Evolutionary conservation across 164 flowering plant species (phyloP).

Genomic region (Nymphaea thermarum): DNA sequence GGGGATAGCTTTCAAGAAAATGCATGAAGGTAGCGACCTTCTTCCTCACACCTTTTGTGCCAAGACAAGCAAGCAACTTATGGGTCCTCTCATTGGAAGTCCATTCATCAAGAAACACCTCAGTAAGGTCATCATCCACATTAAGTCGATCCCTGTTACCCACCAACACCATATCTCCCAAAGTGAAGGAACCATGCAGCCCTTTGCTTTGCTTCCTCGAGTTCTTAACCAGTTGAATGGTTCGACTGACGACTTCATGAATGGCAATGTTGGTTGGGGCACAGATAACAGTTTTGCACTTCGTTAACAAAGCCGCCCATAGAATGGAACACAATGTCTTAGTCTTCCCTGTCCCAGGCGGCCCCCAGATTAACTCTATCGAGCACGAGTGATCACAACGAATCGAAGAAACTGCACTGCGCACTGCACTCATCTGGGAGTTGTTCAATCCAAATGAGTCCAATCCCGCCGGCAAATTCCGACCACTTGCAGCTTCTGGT

Average conservation of each 20-base stretch:
- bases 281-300: constrained; percentile 38
- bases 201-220: neutral
- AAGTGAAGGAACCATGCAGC: constrained; percentile 7
- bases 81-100: constrained; percentile 6
- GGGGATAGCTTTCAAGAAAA: no score
- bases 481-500: neutral
- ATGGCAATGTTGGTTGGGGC: constrained; percentile 72
- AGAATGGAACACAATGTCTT: constrained; percentile 41
- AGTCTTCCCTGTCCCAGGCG: constrained; percentile 84
- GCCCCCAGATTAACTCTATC: constrained; percentile 66
- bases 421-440: constrained; percentile 45
- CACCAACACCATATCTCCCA: constrained; percentile 53
- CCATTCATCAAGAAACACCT: constrained; percentile 35
- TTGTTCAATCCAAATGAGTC: constrained; percentile 23
- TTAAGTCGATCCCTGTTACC: constrained; percentile 44
- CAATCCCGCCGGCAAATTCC: neutral
- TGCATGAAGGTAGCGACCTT: no score
- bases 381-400: constrained; percentile 25
- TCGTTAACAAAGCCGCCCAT: constrained; percentile 20
- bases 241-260: constrained; percentile 42
- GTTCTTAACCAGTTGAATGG: constrained; percentile 25
- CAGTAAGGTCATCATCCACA: constrained; percentile 27
- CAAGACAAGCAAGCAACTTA: no score
- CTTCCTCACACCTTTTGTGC: no score
- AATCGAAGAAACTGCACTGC: constrained; percentile 14